Percentiles rank a stretch among this genome's conserved stretches.
Conservation (phyloP, 495 filamentous ascomycete species). For the Lepraria neglecta region DNA sequence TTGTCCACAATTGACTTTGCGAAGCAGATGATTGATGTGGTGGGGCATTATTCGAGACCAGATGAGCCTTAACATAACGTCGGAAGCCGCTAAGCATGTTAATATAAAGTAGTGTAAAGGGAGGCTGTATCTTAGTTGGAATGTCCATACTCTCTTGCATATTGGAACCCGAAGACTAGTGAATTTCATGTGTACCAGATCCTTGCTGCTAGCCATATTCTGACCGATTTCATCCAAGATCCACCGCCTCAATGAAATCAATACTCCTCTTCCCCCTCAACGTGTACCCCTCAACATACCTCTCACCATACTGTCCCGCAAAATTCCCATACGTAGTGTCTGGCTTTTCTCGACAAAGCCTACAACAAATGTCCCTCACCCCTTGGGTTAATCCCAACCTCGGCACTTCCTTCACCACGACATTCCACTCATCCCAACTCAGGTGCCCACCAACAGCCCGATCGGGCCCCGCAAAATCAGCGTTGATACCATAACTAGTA, state of each 20-base stretch:
- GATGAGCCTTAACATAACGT: constrained; percentile 29
- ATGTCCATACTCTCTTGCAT: too few species aligned
- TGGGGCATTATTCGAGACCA: constrained; percentile 35
- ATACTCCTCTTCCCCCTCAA: too few species aligned
- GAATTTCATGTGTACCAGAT: too few species aligned
- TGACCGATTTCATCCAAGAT: too few species aligned
- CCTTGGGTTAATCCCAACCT: constrained; percentile 34
- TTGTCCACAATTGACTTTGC: constrained; percentile 29
- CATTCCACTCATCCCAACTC: constrained; percentile 34
- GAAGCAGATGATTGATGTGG: constrained; percentile 31
- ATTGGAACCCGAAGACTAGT: too few species aligned
- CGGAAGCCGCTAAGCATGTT: background rate
- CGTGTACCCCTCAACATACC: constrained; percentile 27
- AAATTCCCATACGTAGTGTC: constrained; percentile 47
- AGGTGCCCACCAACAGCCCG: constrained; percentile 27
- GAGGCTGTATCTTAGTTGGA: too few species aligned
- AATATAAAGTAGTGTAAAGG: too few species aligned
- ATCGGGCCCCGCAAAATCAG: constrained; percentile 43
- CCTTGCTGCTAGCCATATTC: too few species aligned
- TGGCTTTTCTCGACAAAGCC: constrained; percentile 43
- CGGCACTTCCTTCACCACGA: constrained; percentile 36
- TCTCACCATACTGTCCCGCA: constrained; percentile 35
- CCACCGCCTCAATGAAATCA: too few species aligned
- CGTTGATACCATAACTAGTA: constrained; percentile 37
- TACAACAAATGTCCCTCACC: constrained; percentile 37